Evolutionary conservation across 2,329 filamentous ascomycete species (phyloP), one percentile per base, ranked within the genome.

Genomic region (Aspergillus uvarum): DNA sequence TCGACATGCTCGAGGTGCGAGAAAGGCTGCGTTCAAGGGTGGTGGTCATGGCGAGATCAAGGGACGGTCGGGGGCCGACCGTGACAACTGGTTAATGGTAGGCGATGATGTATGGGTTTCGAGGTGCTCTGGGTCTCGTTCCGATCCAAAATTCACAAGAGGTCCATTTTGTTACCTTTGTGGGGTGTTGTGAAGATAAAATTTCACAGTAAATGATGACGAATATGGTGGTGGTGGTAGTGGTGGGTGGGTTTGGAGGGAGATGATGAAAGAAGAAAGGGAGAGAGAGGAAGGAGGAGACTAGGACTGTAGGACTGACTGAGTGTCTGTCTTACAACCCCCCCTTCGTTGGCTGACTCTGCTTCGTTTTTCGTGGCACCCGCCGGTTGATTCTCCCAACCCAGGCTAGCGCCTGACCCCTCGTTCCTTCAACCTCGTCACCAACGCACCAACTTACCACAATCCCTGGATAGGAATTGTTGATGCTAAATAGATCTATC

Each of bases 1-100:
- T 70, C 7, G 74, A 76, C 62, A 74, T 71, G 67, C 71, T 76
- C 55, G 75, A 75, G 31, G 74, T 70, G 63, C 74, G 70, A 61
- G 73, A 75, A 57, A 74, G 69, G 66, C 71, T 73, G 63, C 72
- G 70, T 68, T 75, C 75, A 11, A 75, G 69, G 16, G 69, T 74
- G 38, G 70, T 64, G 51, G 73, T 74, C 71, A 74, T 75, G 61
- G 62, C 67, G 63, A 29, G 31, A n/a, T 47, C 31, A 47, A 56
- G 51, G 47, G 57, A 52, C 54, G 22, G 51, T 26, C 14, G 35
- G 32, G 10, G 11, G 21, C 22, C 8, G 35, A 38, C 16, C 32
- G 51, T 19, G 38, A 44, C 38, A 44, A 44, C 38, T 44, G 38
- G 38, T 19, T 44, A 44, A 44, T 3, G 6, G 16, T 56, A 56